Conservation (phyloP, 2,329 filamentous ascomycete species). For the Sclerotinia glacialis region DNA sequence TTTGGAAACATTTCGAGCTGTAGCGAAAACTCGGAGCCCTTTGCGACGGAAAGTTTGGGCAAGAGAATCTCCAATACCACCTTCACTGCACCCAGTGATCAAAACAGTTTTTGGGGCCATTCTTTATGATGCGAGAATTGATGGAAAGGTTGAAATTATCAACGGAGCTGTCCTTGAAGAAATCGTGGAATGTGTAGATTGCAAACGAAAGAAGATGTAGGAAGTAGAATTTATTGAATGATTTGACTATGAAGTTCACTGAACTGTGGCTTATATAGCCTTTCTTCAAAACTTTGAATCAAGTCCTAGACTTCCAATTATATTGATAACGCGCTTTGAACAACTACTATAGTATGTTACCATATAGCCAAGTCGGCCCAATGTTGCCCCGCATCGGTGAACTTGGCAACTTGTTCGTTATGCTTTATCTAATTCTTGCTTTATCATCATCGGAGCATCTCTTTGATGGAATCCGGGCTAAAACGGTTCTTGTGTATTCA, state of each 20-base stretch:
- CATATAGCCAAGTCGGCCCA: not conserved
- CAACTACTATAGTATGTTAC: not conserved
- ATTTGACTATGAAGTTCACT: not conserved
- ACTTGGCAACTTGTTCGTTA: not conserved
- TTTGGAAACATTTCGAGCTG: conserved; percentile 42
- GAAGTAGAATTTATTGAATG: conserved; percentile 7
- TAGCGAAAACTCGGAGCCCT: conserved; percentile 44
- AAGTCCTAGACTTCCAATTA: not conserved
- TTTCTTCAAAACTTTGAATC: not conserved
- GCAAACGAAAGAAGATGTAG: not conserved
- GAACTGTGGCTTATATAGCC: not conserved
- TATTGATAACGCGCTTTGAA: not conserved
- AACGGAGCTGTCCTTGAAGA: not conserved
- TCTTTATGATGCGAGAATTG: not conserved
- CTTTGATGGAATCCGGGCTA: not conserved
- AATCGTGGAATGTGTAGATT: not conserved
- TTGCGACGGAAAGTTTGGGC: conserved; percentile 41
- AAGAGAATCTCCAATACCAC: conserved; percentile 44
- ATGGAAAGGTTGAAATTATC: not conserved
- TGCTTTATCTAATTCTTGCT: not conserved
- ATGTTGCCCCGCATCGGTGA: not conserved
- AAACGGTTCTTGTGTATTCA: not conserved
- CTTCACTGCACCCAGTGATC: conserved; percentile 43
- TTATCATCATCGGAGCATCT: no score
- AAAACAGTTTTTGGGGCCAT: conserved; percentile 36